Conservation (phyloP, 129 eudicot species). For the Tagetes erecta region DNA sequence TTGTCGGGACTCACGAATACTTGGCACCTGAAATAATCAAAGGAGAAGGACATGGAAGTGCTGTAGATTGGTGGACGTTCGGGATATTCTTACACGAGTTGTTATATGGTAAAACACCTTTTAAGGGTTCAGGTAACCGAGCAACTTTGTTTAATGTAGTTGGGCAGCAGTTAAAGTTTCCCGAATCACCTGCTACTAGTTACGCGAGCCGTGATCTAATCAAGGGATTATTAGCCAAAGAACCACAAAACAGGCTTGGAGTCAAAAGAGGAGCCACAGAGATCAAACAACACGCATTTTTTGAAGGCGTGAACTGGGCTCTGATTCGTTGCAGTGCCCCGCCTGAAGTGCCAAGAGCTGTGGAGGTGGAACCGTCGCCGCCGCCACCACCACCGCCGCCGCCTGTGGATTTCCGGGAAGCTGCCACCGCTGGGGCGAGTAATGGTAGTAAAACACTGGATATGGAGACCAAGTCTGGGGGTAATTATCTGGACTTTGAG, state of each 20-base stretch:
- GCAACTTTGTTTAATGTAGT: slow-evolving; percentile 76
- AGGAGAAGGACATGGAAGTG: slow-evolving; percentile 84
- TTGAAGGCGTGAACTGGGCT: slow-evolving; percentile 88
- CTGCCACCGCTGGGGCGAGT: slow-evolving; percentile 38
- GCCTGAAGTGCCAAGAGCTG: slow-evolving; percentile 65
- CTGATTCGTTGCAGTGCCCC: slow-evolving; percentile 78
- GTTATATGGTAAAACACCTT: slow-evolving; percentile 74
- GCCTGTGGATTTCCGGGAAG: slow-evolving; percentile 43
- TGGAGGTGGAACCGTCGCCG: slow-evolving; percentile 44
- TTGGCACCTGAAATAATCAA: slow-evolving; percentile 76
- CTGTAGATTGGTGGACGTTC: slow-evolving; percentile 88
- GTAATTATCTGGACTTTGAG: slow-evolving; percentile 78
- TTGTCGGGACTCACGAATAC: slow-evolving; percentile 84
- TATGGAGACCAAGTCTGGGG: slow-evolving; percentile 53
- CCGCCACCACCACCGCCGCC: slow-evolving; percentile 24
- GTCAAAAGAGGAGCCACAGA: slow-evolving; percentile 82
- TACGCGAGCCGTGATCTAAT: slow-evolving; percentile 66
- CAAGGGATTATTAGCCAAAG: slow-evolving; percentile 62
- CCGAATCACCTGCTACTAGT: slow-evolving; percentile 65
- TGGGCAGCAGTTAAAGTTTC: slow-evolving; percentile 67
- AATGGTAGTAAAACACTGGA: slow-evolving; percentile 45
- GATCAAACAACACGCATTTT: slow-evolving; percentile 74
- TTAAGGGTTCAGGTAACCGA: slow-evolving; percentile 78
- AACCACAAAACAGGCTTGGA: slow-evolving; percentile 68
- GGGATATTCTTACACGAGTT: slow-evolving; percentile 74